Evolutionary conservation across 2,329 filamentous ascomycete genomes (phyloP).

Genomic region (Reticulascus tulasneorum): DNA sequence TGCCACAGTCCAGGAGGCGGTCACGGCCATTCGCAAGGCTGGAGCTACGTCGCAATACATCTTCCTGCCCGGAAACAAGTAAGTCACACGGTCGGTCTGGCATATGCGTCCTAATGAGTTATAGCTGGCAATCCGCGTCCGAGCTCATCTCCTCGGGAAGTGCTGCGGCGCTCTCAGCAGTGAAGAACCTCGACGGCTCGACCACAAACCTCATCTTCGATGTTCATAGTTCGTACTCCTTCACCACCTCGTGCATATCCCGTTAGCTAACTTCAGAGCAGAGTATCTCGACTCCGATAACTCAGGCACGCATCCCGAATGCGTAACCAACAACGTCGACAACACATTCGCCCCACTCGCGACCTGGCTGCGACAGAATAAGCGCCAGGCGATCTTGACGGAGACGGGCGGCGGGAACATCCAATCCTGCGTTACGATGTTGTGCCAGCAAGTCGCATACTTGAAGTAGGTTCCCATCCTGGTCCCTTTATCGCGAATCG

Average conservation of each 20-base stretch:
- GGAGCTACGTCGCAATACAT: slow-evolving; percentile 60
- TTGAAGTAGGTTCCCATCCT: too few species aligned
- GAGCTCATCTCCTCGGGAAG: slow-evolving; percentile 45
- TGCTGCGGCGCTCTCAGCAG: slow-evolving; percentile 44
- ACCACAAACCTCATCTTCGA: slow-evolving; percentile 53
- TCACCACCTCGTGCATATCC: too few species aligned
- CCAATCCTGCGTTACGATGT: slow-evolving; percentile 36
- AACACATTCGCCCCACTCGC: slow-evolving; percentile 44
- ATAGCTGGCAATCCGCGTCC: slow-evolving; percentile 49
- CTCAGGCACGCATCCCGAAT: slow-evolving; percentile 47
- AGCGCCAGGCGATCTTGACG: slow-evolving; percentile 45
- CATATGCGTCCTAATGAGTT: too few species aligned
- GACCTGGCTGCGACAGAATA: slow-evolving; percentile 40
- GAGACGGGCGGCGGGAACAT: slow-evolving; percentile 48
- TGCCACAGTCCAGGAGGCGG: slow-evolving; percentile 55
- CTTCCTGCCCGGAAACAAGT: slow-evolving; percentile 60
- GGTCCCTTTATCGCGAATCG: too few species aligned
- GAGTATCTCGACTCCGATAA: slow-evolving; percentile 58
- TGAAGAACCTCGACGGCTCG: slow-evolving; percentile 56
- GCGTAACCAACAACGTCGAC: slow-evolving; percentile 49
- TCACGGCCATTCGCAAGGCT: slow-evolving; percentile 60
- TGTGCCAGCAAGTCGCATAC: slow-evolving; percentile 43
- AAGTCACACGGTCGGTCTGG: too few species aligned
- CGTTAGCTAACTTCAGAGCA: too few species aligned
- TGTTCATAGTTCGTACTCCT: too few species aligned